phyloP scores from a whole-genome alignment of 352 stramenopile genomes.

The Blastocystis sp. region DNA sequence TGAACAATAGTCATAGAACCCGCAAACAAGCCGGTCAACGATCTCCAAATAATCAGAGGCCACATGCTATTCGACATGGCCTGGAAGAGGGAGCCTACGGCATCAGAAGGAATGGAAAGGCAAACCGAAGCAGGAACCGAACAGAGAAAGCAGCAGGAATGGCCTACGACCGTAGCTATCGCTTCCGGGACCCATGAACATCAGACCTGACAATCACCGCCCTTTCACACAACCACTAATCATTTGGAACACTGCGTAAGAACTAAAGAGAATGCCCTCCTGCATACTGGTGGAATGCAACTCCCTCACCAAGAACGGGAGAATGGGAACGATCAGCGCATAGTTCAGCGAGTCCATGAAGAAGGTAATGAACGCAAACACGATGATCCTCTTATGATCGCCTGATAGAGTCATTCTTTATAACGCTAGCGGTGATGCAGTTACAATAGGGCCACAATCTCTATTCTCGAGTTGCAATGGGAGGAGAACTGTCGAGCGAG shows the following conservation, averaged over 20 bases:
- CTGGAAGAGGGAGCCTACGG: constrained; percentile 46
- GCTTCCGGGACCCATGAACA: constrained; percentile 46
- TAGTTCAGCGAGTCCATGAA: constrained; percentile 51
- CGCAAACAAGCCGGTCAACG: constrained; percentile 63
- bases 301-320: constrained; percentile 38
- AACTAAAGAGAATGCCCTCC: constrained; percentile 58
- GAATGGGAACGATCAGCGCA: constrained; percentile 56
- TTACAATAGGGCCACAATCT: too few species aligned
- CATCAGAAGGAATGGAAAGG: not conserved
- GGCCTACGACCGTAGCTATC: constrained; percentile 45
- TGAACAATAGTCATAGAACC: constrained; percentile 51
- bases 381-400: not conserved
- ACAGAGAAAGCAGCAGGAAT: constrained; percentile 61
- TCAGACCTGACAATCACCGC: constrained; percentile 5
- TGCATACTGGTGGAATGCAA: constrained; percentile 46
- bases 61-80: constrained; percentile 33
- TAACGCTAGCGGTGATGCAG: too few species aligned
- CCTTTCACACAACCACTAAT: constrained; percentile 20
- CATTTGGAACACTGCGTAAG: constrained; percentile 44
- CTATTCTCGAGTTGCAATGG: too few species aligned
- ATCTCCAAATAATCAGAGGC: constrained; percentile 39
- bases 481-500: too few species aligned
- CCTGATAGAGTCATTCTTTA: too few species aligned
- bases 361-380: constrained; percentile 53
- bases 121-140: constrained; percentile 49